Conservation (phyloP, 2,329 filamentous ascomycete species). For the Apiospora aurea region DNA sequence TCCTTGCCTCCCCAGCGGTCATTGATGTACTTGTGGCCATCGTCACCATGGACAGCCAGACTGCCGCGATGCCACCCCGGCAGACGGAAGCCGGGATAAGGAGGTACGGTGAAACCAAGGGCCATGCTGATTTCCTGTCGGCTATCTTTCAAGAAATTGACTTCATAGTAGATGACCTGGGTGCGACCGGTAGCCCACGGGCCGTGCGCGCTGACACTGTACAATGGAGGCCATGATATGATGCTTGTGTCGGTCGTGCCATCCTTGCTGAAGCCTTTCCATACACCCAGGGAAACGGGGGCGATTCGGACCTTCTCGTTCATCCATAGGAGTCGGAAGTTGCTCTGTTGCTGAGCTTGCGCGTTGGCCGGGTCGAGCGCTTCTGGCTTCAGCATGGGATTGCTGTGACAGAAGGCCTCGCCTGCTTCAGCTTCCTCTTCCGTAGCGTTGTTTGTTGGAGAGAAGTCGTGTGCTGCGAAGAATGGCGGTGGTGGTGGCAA, state of each 20-base stretch:
- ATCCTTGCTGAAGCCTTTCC: conserved; percentile 52
- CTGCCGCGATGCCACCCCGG: conserved; percentile 83
- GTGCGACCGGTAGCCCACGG: conserved; percentile 52
- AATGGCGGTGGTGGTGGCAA: conserved; percentile 77
- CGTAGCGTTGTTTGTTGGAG: conserved; percentile 73
- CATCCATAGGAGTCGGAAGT: conserved; percentile 60
- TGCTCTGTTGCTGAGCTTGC: conserved; percentile 56
- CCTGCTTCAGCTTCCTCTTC: conserved; percentile 69
- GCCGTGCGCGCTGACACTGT: conserved; percentile 65
- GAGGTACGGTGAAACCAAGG: conserved; percentile 74
- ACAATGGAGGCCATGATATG: conserved; percentile 73
- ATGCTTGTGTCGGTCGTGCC: conserved; percentile 68
- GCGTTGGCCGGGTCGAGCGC: conserved; percentile 58
- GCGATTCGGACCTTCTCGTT: conserved; percentile 56
- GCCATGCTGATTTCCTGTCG: conserved; percentile 59
- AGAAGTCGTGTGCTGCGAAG: conserved; percentile 67
- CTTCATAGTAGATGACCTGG: conserved; percentile 75
- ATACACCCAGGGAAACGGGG: conserved; percentile 57
- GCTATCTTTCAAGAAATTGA: conserved; percentile 60
- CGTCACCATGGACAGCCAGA: conserved; percentile 80
- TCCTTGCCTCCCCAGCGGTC: conserved; percentile 75
- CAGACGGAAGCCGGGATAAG: conserved; percentile 79
- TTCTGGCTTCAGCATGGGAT: conserved; percentile 47
- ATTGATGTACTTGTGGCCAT: conserved; percentile 78
- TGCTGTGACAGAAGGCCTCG: conserved; percentile 68